phyloP scores from a whole-genome alignment of 2,329 filamentous ascomycete species.

The Xylariaceae sp. region DNA sequence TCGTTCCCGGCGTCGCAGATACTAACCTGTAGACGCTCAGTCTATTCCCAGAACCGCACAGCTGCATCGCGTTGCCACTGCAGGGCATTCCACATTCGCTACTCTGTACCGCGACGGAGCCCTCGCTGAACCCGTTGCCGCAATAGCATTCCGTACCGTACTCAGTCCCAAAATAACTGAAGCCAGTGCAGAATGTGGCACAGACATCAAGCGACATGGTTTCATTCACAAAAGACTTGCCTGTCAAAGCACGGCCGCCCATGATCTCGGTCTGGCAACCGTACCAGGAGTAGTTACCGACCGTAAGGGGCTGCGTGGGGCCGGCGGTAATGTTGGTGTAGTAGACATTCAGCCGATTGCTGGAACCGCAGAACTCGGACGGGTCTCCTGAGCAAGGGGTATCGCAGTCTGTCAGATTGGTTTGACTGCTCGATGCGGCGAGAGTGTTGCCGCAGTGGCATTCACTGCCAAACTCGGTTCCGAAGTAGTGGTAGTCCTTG shows the following conservation, averaged over 20 bases:
- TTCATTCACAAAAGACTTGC: slow-evolving; percentile 17
- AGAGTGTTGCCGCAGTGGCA: slow-evolving; percentile 37
- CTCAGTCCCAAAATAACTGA: slow-evolving; percentile 36
- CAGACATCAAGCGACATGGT: slow-evolving; percentile 36
- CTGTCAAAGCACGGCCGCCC: slow-evolving; percentile 10
- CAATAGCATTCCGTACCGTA: slow-evolving; percentile 35
- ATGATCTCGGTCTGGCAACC: slow-evolving; percentile 20
- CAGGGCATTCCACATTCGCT: slow-evolving; percentile 31
- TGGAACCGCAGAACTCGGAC: slow-evolving; percentile 25
- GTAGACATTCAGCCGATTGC: slow-evolving; percentile 26
- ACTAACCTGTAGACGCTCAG: slow-evolving; percentile 30
- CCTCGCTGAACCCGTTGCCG: slow-evolving; percentile 19
- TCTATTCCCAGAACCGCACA: slow-evolving; percentile 31
- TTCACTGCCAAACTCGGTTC: slow-evolving; percentile 16
- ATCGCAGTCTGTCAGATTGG: slow-evolving; percentile 23
- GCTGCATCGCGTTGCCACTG: slow-evolving; percentile 26
- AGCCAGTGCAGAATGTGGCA: slow-evolving; percentile 31
- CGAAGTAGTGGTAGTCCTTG: slow-evolving; percentile 19
- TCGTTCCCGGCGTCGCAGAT: not conserved
- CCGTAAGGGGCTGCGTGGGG: slow-evolving; percentile 19
- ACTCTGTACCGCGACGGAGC: slow-evolving; percentile 7
- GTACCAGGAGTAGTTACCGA: slow-evolving; percentile 19
- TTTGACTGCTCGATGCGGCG: slow-evolving; percentile 15
- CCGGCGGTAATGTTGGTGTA: slow-evolving; percentile 18
- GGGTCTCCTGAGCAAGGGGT: slow-evolving; percentile 24